phyloP scores from a whole-genome alignment of 2,329 filamentous ascomycete species.

The Hypoxylon sp. region DNA sequence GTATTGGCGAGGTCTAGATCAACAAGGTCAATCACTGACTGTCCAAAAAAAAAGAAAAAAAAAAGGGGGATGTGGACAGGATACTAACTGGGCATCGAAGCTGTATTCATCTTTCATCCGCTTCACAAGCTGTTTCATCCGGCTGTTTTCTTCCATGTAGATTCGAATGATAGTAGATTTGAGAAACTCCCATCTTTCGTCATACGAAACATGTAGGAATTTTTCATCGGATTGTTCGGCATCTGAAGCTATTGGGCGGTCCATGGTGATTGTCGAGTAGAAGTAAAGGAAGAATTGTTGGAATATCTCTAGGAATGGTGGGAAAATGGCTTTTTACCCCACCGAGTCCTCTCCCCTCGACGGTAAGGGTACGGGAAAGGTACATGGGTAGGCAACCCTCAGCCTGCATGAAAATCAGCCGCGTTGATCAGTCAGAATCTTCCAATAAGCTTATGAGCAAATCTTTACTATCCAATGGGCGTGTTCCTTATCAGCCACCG shows the following conservation, averaged over 20 bases:
- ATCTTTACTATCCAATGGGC: too few relatives aligned
- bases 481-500: too few relatives aligned
- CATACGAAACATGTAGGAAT: conserved; percentile 31
- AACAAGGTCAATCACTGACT: background rate
- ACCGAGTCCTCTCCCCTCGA: background rate
- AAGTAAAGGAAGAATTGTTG: background rate
- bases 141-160: conserved; percentile 23
- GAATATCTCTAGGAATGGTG: too few relatives aligned
- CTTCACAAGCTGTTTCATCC: conserved; percentile 8
- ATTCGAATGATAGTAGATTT: conserved; percentile 33
- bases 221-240: conserved; percentile 6
- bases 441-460: too few relatives aligned
- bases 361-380: background rate
- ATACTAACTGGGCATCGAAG: conserved; percentile 27
- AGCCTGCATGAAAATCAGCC: too few relatives aligned
- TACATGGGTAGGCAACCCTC: background rate
- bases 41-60: too few relatives aligned
- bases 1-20: conserved; percentile 20
- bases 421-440: too few relatives aligned
- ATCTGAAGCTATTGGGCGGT: background rate
- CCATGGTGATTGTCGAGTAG: background rate
- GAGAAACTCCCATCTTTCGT: conserved; percentile 36
- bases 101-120: conserved; percentile 37
- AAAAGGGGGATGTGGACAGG: background rate
- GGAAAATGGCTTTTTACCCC: too few relatives aligned